A percentile compares a stretch with the other conserved stretches of the same genome.
These are phyloP conservation scores for Dissophora ornata DNA, from an alignment of 192 early-diverging fungal species.

Conservation along the genomic window DNA sequence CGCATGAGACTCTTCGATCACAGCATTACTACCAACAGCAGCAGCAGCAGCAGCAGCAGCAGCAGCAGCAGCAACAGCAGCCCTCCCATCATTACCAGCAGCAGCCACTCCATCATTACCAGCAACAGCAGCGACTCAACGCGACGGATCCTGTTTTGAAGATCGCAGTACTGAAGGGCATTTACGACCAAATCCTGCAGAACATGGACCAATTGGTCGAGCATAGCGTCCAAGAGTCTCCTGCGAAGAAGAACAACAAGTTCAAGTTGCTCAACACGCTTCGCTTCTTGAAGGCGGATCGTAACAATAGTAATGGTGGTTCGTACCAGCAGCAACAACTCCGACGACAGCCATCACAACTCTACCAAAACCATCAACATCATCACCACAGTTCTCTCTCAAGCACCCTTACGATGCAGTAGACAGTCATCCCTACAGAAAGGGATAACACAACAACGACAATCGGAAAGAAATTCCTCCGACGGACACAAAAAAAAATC, in stretches of 20 bases:
- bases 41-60: neutral
- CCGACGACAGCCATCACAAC: neutral
- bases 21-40: neutral
- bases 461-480: too few relatives aligned
- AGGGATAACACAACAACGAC: too few relatives aligned
- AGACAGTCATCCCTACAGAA: too few relatives aligned
- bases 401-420: neutral
- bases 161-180: conserved; percentile 56
- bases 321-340: conserved; percentile 13
- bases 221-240: conserved; percentile 43
- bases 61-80: neutral
- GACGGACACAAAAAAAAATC: too few relatives aligned
- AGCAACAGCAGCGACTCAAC: conserved; percentile 20
- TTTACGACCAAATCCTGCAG: conserved; percentile 58
- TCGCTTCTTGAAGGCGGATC: conserved; percentile 42
- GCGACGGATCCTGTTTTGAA: conserved; percentile 53
- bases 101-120: neutral
- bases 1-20: neutral
- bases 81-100: conserved; percentile 1
- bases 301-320: conserved; percentile 6
- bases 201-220: conserved; percentile 48
- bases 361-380: conserved; percentile 7
- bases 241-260: conserved; percentile 47
- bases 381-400: conserved; percentile 27
- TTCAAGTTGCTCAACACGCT: conserved; percentile 48